Conservation (phyloP, 805 yeast genomes). For the Yarrowia sp. region DNA sequence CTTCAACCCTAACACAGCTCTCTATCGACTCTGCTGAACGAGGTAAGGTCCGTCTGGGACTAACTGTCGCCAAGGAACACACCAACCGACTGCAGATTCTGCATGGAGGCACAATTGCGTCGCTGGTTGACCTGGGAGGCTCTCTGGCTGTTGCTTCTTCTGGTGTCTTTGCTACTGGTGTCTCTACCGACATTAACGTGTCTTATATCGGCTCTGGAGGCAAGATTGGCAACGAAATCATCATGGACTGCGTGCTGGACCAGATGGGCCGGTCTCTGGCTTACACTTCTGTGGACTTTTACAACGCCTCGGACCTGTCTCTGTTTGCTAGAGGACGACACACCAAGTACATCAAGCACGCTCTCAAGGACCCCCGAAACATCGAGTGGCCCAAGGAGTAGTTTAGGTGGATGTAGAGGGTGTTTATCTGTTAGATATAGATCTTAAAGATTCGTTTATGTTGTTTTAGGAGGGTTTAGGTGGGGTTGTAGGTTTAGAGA, state of each 20-base stretch:
- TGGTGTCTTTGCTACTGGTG: slow-evolving; percentile 46
- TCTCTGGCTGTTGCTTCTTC: slow-evolving; percentile 45
- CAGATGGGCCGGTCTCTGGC: slow-evolving; percentile 45
- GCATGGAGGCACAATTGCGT: slow-evolving; percentile 46
- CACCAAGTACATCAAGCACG: slow-evolving; percentile 43
- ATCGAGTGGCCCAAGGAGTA: slow-evolving; percentile 1
- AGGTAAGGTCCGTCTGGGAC: slow-evolving; percentile 39
- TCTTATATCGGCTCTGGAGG: slow-evolving; percentile 45
- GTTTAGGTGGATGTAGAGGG: background rate
- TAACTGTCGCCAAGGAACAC: slow-evolving; percentile 40
- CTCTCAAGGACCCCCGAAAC: slow-evolving; percentile 34
- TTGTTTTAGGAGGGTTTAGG: background rate
- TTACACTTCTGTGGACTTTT: slow-evolving; percentile 43
- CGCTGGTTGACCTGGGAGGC: slow-evolving; percentile 46
- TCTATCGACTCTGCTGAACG: slow-evolving; percentile 33
- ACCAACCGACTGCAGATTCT: slow-evolving; percentile 43
- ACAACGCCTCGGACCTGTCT: slow-evolving; percentile 31
- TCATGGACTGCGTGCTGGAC: slow-evolving; percentile 38
- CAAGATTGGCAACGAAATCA: slow-evolving; percentile 32
- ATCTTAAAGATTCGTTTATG: background rate
- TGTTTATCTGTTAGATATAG: background rate
- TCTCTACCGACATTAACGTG: slow-evolving; percentile 44
- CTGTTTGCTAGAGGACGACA: slow-evolving; percentile 46
- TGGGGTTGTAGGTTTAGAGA: too few relatives aligned
- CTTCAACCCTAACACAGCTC: background rate